A percentile compares a stretch with the other conserved stretches of the same genome.
Evolutionary conservation across 2,329 filamentous ascomycete genomes (phyloP).

Genomic region (Phaeomoniella chlamydospora): DNA sequence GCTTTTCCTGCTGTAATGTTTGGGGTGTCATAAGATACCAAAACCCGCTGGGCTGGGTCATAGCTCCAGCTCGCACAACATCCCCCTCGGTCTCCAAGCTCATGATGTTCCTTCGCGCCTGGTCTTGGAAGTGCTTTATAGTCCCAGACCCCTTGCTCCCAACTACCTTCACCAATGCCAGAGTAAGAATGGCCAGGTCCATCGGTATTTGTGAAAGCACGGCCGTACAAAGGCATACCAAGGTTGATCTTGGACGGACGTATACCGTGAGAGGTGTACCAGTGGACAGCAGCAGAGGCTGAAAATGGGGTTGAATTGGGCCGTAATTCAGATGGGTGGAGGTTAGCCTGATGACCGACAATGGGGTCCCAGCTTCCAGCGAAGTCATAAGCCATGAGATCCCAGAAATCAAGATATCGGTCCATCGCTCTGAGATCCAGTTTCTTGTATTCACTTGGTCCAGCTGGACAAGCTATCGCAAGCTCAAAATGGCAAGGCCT

Average conservation of each 20-base stretch:
- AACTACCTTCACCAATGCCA: conserved; percentile 65
- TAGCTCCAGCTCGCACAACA: conserved; percentile 65
- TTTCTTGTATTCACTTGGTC: conserved; percentile 46
- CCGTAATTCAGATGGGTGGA: conserved; percentile 45
- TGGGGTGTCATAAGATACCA: conserved; percentile 70
- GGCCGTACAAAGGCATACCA: conserved; percentile 86
- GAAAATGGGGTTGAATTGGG: conserved; percentile 63
- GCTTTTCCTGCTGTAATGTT: conserved; percentile 55
- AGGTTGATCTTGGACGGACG: conserved; percentile 61
- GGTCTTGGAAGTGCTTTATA: conserved; percentile 69
- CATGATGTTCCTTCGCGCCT: conserved; percentile 49
- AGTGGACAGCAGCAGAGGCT: conserved; percentile 53
- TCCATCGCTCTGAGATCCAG: conserved; percentile 53
- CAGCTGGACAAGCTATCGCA: conserved; percentile 22
- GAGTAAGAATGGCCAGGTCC: conserved; percentile 56
- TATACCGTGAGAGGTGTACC: conserved; percentile 55
- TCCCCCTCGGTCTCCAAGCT: conserved; percentile 27
- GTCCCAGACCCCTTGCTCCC: conserved; percentile 77
- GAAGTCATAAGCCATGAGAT: conserved; percentile 81
- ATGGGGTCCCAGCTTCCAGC: conserved; percentile 64
- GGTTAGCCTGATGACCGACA: conserved; percentile 69
- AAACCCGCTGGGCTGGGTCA: conserved; percentile 42
- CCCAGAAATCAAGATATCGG: conserved; percentile 56
- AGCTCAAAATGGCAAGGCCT: conserved; percentile 7
- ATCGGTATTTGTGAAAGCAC: conserved; percentile 65